These are phyloP conservation scores for Lactarius hatsudake DNA, from an alignment of 768 basidiomycete genomes.

Conservation along the genomic window DNA sequence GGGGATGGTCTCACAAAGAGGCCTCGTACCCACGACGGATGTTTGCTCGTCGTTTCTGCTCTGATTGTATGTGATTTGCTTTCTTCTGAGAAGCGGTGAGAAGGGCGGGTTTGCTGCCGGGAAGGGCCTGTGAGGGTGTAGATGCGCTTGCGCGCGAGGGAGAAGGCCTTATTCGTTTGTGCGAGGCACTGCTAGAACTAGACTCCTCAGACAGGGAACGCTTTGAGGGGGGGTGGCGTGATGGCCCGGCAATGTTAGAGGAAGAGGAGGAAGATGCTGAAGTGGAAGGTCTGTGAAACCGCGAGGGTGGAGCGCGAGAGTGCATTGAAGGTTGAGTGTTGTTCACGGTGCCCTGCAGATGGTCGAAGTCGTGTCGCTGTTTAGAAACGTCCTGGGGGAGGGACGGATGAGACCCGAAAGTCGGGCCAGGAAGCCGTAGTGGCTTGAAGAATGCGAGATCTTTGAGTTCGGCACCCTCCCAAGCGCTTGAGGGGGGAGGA, in stretches of 20 bases:
- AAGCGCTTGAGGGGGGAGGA: slow-evolving; percentile 15
- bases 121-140: slow-evolving; percentile 22
- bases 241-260: slow-evolving; percentile 19
- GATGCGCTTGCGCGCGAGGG: slow-evolving; percentile 18
- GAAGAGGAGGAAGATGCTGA: slow-evolving; percentile 23
- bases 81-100: slow-evolving; percentile 86
- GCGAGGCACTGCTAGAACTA: slow-evolving; percentile 1
- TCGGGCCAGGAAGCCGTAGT: slow-evolving; percentile 6
- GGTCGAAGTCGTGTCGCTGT: slow-evolving; percentile 20
- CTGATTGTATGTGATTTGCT: slow-evolving; percentile 89
- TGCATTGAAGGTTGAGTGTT: neutral
- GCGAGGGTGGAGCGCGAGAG: neutral
- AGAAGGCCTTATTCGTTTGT: slow-evolving; percentile 22
- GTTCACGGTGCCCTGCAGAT: slow-evolving; percentile 16
- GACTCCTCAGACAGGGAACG: slow-evolving; percentile 26
- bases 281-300: slow-evolving; percentile 20
- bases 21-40: slow-evolving; percentile 88
- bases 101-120: slow-evolving; percentile 40
- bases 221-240: slow-evolving; percentile 20
- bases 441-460: slow-evolving; percentile 28
- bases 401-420: slow-evolving; percentile 19
- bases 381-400: neutral
- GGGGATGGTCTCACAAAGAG: slow-evolving; percentile 80
- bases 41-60: slow-evolving; percentile 91
- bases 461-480: slow-evolving; percentile 40